phyloP scores from a whole-genome alignment of 805 yeast genomes.

The Myxozyma vanderwaltii region DNA sequence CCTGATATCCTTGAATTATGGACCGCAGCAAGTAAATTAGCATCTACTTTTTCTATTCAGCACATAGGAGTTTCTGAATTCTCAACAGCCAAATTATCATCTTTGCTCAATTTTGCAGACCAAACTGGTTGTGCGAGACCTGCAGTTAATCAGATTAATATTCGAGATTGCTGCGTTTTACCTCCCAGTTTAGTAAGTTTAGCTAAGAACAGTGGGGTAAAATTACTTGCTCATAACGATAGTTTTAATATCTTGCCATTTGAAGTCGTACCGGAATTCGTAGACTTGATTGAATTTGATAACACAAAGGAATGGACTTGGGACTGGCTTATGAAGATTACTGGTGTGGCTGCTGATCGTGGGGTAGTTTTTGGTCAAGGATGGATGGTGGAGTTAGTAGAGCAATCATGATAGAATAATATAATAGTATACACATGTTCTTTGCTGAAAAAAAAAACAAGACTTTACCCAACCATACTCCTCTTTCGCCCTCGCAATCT shows the following conservation, averaged over 20 bases:
- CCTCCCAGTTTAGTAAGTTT: constrained; percentile 41
- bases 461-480: constrained; percentile 86
- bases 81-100: constrained; percentile 34
- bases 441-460: no score
- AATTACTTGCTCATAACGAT: constrained; percentile 43
- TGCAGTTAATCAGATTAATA: constrained; percentile 41
- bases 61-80: constrained; percentile 40
- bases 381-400: constrained; percentile 23
- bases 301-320: constrained; percentile 17
- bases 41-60: constrained; percentile 16
- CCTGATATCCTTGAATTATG: constrained; percentile 34
- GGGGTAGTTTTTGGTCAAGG: constrained; percentile 32
- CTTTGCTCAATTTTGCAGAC: constrained; percentile 30
- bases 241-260: constrained; percentile 36
- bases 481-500: constrained; percentile 92
- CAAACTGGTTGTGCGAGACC: constrained; percentile 24
- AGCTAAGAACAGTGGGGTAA: constrained; percentile 37
- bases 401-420: neutral
- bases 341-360: constrained; percentile 28
- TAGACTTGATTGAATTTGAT: constrained; percentile 1
- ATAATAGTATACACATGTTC: neutral
- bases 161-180: constrained; percentile 44
- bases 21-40: constrained; percentile 29
- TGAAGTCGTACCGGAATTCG: constrained; percentile 3
- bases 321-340: constrained; percentile 29